Percentiles rank a stretch among this genome's conserved stretches.
Evolutionary conservation across 116 monocot species (phyloP).

Genomic region (Dioscorea cayenensis): DNA sequence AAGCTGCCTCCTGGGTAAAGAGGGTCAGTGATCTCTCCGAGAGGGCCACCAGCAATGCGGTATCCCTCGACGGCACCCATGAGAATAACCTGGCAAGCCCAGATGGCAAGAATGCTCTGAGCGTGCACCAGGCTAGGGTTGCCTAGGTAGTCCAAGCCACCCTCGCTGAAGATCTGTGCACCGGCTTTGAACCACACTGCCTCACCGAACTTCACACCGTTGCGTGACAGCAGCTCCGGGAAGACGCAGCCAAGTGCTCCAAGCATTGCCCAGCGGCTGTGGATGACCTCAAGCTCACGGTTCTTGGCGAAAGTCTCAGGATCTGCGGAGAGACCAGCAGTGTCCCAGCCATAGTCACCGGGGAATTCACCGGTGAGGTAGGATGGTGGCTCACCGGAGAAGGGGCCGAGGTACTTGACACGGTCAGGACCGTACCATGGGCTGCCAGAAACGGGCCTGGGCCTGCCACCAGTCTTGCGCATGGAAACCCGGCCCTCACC

Average conservation of each 20-base stretch:
- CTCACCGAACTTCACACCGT: slow-evolving; percentile 73
- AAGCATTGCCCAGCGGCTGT: slow-evolving; percentile 65
- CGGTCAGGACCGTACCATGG: slow-evolving; percentile 65
- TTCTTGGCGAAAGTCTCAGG: slow-evolving; percentile 70
- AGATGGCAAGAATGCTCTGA: slow-evolving; percentile 74
- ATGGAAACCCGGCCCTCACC: slow-evolving; percentile 22
- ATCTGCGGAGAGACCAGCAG: slow-evolving; percentile 46
- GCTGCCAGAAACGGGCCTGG: slow-evolving; percentile 30
- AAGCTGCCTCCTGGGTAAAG: slow-evolving; percentile 64
- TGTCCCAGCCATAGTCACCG: slow-evolving; percentile 52
- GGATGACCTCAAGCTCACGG: slow-evolving; percentile 64
- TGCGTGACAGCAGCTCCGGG: slow-evolving; percentile 60
- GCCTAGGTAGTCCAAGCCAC: slow-evolving; percentile 57
- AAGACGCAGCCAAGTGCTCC: slow-evolving; percentile 57
- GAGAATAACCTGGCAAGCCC: slow-evolving; percentile 52
- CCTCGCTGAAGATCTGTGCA: slow-evolving; percentile 57
- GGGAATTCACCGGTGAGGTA: slow-evolving; percentile 44
- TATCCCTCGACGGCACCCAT: slow-evolving; percentile 69
- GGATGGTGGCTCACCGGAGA: slow-evolving; percentile 40
- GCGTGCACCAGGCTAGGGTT: slow-evolving; percentile 61
- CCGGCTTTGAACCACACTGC: slow-evolving; percentile 81
- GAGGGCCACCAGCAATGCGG: slow-evolving; percentile 55
- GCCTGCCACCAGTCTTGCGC: slow-evolving; percentile 21
- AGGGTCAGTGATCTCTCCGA: slow-evolving; percentile 46
- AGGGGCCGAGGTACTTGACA: slow-evolving; percentile 56